Conservation (phyloP, 768 basidiomycete species). For the Calocybe indica region DNA sequence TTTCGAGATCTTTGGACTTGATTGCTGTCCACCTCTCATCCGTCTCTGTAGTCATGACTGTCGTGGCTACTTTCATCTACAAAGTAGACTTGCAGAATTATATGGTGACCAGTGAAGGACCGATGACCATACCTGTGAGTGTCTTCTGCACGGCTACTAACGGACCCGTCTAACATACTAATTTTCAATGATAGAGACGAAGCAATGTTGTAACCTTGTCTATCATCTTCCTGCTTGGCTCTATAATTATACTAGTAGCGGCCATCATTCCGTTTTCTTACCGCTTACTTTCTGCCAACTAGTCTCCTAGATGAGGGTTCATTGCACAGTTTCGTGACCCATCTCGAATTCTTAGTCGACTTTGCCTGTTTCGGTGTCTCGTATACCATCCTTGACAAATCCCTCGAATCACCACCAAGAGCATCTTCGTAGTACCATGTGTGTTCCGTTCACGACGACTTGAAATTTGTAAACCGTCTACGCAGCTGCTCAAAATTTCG, state of each 20-base stretch:
- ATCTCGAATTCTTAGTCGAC: too few relatives aligned
- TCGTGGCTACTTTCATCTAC: constrained; percentile 63
- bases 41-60: constrained; percentile 61
- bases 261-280: constrained; percentile 64
- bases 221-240: constrained; percentile 66
- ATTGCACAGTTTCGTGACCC: too few relatives aligned
- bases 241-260: constrained; percentile 60
- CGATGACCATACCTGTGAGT: constrained; percentile 42
- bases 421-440: too few relatives aligned
- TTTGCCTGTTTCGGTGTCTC: too few relatives aligned
- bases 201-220: constrained; percentile 66
- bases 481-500: too few relatives aligned
- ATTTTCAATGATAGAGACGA: constrained; percentile 35
- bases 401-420: too few relatives aligned
- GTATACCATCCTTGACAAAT: too few relatives aligned
- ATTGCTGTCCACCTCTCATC: constrained; percentile 64
- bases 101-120: constrained; percentile 50
- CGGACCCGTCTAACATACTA: background rate
- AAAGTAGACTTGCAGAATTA: constrained; percentile 53
- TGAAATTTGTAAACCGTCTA: too few relatives aligned
- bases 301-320: constrained; percentile 1
- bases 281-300: constrained; percentile 38
- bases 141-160: background rate
- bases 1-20: constrained; percentile 59
- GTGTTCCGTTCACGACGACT: too few relatives aligned